Evolutionary conservation across 2,329 filamentous ascomycete species (phyloP), one percentile per base, ranked within the genome.

Genomic region (Phymatotrichopsis omnivora): DNA sequence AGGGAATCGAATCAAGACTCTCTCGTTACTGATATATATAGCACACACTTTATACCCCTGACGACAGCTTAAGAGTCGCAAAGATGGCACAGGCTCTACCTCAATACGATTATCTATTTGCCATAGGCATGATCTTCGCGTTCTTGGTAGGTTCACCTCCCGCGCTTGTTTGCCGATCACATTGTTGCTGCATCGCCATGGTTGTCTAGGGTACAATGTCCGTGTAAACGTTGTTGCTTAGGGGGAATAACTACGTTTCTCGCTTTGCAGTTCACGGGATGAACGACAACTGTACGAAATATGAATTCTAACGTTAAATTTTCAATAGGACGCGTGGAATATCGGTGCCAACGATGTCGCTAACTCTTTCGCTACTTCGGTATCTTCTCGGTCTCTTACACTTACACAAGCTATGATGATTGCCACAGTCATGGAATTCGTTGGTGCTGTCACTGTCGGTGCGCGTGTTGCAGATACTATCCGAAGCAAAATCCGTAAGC

Each of bases 331-430:
- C 60, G 75, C 75, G 42, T 80, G 73, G 72, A 80, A 78, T 59
- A 78, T 77, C 53, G 75, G 73, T 67, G 60, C 60, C 50, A 46
- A 56, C 42, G 83, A 87, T 80, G 82, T 89, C 46, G 82, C 83
- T 60, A 89, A 89, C 66, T 69, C 82, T 39, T 87, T 81, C 79
- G 82, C 82, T 6, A 87, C 83, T 57, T 80, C 75, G 58, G 82
- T 87, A 48, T 86, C 82, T 16, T 86, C 82, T n/a, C 68, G 82
- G 42, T 86, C 82, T 55, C 70, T 85, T 59, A 69, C 77, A 2
- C 82, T 84, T 66, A 65, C 74, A 56, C 76, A 80, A 64, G 80
- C 77, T 53, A 80, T 80, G 76, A 57, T 79, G 25, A 66, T 81
- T 36, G 74, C 76, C 36, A 72, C 74, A 35, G 63, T 82, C 52